Evolutionary conservation across 2,329 filamentous ascomycete genomes (phyloP).

Genomic region (Ophiostoma sp.): DNA sequence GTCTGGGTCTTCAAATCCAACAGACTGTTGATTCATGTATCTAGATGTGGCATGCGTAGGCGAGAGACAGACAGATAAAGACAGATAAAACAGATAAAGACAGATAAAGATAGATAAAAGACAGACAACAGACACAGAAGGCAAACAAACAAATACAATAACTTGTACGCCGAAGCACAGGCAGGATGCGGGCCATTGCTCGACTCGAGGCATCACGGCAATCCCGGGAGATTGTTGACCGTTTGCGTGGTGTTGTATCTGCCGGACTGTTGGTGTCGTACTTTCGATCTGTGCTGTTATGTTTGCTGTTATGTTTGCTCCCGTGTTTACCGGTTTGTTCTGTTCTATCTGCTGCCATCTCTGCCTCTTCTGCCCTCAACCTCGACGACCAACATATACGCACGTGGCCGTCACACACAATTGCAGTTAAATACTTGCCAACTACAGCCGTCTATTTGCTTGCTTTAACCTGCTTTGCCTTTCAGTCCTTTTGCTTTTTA

Average conservation of each 20-base stretch:
- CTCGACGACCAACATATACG: too few species aligned
- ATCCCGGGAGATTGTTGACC: neutral
- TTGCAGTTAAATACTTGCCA: neutral
- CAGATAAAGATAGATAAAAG: neutral
- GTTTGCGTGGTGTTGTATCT: neutral
- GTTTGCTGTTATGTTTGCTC: neutral
- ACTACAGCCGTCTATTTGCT: neutral
- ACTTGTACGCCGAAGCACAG: neutral
- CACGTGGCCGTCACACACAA: neutral
- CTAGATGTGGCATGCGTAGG: too few species aligned
- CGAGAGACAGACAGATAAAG: too few species aligned
- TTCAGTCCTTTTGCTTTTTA: neutral
- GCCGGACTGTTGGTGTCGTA: neutral
- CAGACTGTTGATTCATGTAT: too few species aligned
- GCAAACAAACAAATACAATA: neutral
- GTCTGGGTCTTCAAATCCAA: too few species aligned
- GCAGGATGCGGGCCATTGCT: neutral
- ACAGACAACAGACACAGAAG: neutral
- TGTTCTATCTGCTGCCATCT: too few species aligned
- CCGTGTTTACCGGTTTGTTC: too few species aligned
- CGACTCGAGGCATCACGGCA: neutral
- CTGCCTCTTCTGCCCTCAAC: too few species aligned
- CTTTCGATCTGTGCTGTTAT: neutral
- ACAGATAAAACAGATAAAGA: too few species aligned
- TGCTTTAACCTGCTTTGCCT: neutral